Evolutionary conservation across 768 basidiomycete genomes (phyloP), one percentile per base, ranked within the genome.

Genomic region (Suillus spraguei): DNA sequence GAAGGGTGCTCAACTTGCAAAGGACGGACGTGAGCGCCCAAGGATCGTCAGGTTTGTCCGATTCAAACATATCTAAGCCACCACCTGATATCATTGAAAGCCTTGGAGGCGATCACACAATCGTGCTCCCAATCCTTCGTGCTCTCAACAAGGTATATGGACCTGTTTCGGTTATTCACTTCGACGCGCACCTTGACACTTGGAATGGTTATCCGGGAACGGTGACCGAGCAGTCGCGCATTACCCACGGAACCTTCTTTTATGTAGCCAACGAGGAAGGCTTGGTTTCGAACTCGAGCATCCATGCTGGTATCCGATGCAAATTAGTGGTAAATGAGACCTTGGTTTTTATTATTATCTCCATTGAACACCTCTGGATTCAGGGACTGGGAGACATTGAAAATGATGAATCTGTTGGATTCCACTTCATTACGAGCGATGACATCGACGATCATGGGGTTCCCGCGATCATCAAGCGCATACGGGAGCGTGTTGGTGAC

Each of bases 201-300:
- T 84, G 74, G 86, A 62, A 71, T 61, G 74, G 71, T 41, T 69
- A 71, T 54, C 76, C 76, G 10, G 82, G 79, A 20, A 80, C 71
- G 20, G 67, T 73, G 44, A 84, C 84, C 24, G 83, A 81, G 46
- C 88, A 87, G 73, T 88, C 86, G 55, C 87, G 80, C 63, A 79
- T 94, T 46, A 95, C 87, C 0, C 94, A 96, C 68, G 94, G 94
- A 61, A 91, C 90, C 1, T 95, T 94, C 79, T 96, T 95, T 78
- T 85, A 87, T 74, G 73, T 91, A 42, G 95, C 95, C 0, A 82
- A 83, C 32, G 83, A 91, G 68, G 91, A 94, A 71, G 90, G 91
- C 1, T 80, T 94, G 46, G 83, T 95, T 82, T 75, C 83, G 39
- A 87, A 89, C 64, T 83, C 84, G 46, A 83, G 90, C 65, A 86